Conservation (phyloP, 148 eudicot genomes). For the Dysphania ambrosioides region DNA sequence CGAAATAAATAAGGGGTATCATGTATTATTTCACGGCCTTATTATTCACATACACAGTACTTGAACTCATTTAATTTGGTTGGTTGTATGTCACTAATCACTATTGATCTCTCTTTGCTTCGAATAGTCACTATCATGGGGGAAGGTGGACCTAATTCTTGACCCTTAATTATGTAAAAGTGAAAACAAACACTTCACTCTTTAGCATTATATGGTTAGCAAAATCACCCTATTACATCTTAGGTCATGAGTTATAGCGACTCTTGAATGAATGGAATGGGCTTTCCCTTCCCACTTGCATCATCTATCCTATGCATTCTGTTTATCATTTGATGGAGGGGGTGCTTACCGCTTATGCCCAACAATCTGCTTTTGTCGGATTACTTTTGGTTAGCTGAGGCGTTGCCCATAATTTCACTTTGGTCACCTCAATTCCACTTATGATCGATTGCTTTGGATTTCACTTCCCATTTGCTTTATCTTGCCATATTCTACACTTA, state of each 20-base stretch:
- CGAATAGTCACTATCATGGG: conserved; percentile 27
- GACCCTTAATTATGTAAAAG: conserved; percentile 12
- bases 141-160: conserved; percentile 22
- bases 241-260: conserved; percentile 10
- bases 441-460: too few relatives aligned
- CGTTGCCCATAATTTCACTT: too few relatives aligned
- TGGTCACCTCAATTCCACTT: too few relatives aligned
- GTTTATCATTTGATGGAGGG: not conserved
- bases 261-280: not conserved
- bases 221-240: conserved; percentile 12
- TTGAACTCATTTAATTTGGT: conserved; percentile 7
- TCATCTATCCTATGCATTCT: not conserved
- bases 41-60: too few relatives aligned
- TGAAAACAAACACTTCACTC: conserved; percentile 14
- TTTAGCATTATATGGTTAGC: conserved; percentile 11
- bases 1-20: not conserved
- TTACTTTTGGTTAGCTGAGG: too few relatives aligned
- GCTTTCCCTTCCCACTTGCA: conserved; percentile 14
- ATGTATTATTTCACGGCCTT: too few relatives aligned
- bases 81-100: conserved; percentile 15
- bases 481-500: too few relatives aligned
- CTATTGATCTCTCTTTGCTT: not conserved
- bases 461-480: too few relatives aligned
- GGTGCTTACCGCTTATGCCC: too few relatives aligned
- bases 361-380: not conserved